phyloP scores from a whole-genome alignment of 345 rosid species.

The Anacardium occidentale region DNA sequence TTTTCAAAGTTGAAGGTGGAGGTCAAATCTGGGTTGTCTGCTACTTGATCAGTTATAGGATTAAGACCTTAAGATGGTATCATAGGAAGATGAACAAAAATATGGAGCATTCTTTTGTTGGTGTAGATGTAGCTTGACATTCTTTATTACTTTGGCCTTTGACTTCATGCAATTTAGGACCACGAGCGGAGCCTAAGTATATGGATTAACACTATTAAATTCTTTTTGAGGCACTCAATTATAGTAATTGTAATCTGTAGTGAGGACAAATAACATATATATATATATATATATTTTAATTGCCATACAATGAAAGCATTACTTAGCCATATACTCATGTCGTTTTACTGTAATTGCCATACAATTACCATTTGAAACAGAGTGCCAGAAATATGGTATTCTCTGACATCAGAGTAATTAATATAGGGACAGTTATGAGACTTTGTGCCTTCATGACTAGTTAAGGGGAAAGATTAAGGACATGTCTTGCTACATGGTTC shows the following conservation, averaged over 20 bases:
- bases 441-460: background rate
- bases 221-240: background rate
- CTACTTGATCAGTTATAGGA: slow-evolving; percentile 5
- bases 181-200: background rate
- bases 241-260: background rate
- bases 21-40: background rate
- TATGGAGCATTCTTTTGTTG: background rate
- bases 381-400: background rate
- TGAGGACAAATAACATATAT: background rate
- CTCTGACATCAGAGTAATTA: background rate
- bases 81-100: background rate
- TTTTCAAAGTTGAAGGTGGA: background rate
- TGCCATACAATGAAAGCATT: background rate
- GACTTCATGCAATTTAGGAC: background rate
- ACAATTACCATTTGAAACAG: background rate
- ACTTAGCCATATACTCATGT: background rate
- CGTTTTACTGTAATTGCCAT: background rate
- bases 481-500: slow-evolving; percentile 1
- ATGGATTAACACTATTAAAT: background rate
- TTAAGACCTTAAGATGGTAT: slow-evolving; percentile 3
- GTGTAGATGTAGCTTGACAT: no score
- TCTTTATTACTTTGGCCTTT: background rate
- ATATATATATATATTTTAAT: background rate
- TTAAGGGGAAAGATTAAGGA: background rate
- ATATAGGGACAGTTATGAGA: background rate